These are phyloP conservation scores for Boletus fagicola DNA, from an alignment of 768 basidiomycete genomes.

Conservation along the genomic window DNA sequence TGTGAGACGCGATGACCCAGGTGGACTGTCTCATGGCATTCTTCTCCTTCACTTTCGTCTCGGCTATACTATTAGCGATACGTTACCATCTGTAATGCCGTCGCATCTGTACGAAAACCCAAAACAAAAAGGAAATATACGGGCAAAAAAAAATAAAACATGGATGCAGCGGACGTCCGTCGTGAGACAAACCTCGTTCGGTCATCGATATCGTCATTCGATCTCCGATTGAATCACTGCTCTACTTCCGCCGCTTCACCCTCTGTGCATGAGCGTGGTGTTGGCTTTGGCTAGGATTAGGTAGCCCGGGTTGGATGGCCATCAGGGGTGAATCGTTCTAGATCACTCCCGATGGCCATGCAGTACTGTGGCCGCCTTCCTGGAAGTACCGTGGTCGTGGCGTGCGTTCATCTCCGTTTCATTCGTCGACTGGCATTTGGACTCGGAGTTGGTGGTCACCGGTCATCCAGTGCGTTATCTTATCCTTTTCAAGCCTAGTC, in stretches of 20 bases:
- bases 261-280: no score
- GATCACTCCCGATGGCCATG: background rate
- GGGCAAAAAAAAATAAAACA: background rate
- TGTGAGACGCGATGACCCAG: background rate
- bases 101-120: background rate
- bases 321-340: background rate
- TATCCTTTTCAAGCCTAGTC: background rate
- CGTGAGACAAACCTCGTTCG: background rate
- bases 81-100: constrained; percentile 13
- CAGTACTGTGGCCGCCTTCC: background rate
- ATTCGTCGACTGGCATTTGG: background rate
- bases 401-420: background rate
- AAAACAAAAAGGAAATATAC: constrained; percentile 7
- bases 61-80: constrained; percentile 6
- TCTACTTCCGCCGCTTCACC: background rate
- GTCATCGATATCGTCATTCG: background rate
- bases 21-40: background rate
- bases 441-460: background rate
- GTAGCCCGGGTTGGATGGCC: background rate
- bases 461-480: background rate
- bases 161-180: background rate
- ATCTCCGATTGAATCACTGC: background rate
- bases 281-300: background rate
- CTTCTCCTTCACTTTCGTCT: background rate
- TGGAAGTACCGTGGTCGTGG: background rate